Evolutionary conservation across 1,284 basidiomycete genomes (phyloP), one percentile per base, ranked within the genome.

Genomic region (Leccinum subfulvum): DNA sequence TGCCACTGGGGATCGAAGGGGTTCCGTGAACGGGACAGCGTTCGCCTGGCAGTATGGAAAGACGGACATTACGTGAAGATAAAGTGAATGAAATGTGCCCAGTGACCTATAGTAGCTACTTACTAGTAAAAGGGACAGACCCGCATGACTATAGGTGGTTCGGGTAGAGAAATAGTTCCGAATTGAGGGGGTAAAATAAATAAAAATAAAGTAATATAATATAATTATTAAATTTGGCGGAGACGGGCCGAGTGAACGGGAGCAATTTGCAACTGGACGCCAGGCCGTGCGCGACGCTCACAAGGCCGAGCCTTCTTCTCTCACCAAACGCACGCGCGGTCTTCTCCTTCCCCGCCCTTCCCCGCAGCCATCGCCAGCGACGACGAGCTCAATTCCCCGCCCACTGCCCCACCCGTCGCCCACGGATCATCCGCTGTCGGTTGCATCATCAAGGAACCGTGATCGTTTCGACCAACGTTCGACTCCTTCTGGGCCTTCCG

Each of bases 381-480:
- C 71, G 59, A 59, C 65, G 44, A 54, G 39, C 7, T 41, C 37
- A 2, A 1, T 21, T 18, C 2, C 49, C 18, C 53, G 52, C 44
- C 16, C 21, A 5, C 1, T 28, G 21, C 33, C 18, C 44, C 6
- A 8, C 61, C 64, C 58, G 59, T 57, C 62, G 53, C 28, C 1
- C 55, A 72, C 67, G 67, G 69, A 67, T 69, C 66, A 61, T 62
- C 64, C 70, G 64, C 16, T 51, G 57, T 65, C 57, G 68, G 68
- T 71, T 21, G 49, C 64, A 60, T 59, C 66, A 65, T 64, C 68
- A 62, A 70, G 61, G 67, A 71, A 72, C 66, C 51, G 68, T 72
- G 69, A 71, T 73, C 64, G 66, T 71, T 64, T 63, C 62, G 60
- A 60, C 65, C 10, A 28, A 37, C 53, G 65, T 58, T 57, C 39